Conservation (phyloP, 352 stramenopile genomes). For the Phytopythium montanum region DNA sequence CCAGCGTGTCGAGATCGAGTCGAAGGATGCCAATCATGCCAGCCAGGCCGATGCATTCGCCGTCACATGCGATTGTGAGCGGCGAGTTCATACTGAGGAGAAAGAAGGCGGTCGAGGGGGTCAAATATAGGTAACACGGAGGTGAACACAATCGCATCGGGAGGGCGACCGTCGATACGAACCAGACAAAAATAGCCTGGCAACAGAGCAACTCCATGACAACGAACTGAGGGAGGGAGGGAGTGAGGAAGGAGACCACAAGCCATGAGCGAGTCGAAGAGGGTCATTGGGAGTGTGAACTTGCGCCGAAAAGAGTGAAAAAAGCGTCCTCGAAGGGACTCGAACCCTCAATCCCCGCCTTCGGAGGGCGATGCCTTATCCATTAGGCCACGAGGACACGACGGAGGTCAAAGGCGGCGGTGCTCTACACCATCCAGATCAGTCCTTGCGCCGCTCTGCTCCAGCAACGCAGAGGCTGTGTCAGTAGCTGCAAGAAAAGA, state of each 20-base stretch:
- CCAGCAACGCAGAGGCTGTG: background rate
- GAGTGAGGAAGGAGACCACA: background rate
- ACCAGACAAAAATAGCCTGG: background rate
- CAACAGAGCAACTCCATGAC: background rate
- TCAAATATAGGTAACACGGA: background rate
- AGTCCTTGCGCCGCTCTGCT: no score
- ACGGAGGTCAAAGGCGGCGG: no score
- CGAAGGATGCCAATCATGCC: background rate
- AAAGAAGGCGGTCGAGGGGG: no score
- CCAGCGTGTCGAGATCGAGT: background rate
- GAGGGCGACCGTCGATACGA: background rate
- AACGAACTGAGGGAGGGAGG: background rate
- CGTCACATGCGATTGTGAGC: no score
- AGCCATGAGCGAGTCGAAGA: no score
- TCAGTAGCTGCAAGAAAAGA: conserved; percentile 4
- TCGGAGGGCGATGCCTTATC: conserved; percentile 73
- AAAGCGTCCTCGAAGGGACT: conserved; percentile 61
- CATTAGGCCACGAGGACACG: conserved; percentile 56
- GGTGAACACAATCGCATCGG: background rate
- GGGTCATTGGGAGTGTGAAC: no score
- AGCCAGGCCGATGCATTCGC: no score
- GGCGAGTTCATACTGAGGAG: no score
- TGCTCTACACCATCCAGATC: background rate
- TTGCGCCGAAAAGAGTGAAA: no score
- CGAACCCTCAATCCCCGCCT: conserved; percentile 69